Conservation (phyloP, 768 basidiomycete species). For the Mycena filopes region DNA sequence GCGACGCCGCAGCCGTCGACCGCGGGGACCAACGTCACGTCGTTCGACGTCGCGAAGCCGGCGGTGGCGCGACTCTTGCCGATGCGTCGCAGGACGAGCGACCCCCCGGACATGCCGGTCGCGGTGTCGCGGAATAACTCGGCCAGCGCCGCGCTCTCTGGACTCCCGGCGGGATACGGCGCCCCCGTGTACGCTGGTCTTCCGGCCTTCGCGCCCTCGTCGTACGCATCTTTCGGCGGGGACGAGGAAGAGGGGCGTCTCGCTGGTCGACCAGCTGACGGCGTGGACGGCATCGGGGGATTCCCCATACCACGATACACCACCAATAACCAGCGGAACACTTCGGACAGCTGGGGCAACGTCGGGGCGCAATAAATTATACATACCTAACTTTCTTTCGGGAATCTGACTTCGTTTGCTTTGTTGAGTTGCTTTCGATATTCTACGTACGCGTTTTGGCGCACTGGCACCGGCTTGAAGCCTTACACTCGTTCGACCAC, state of each 20-base stretch:
- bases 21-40: conserved; percentile 20
- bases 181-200: conserved; percentile 15
- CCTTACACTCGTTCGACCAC: too few species aligned
- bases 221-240: conserved; percentile 25
- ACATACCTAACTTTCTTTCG: too few species aligned
- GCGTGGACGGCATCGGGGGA: conserved; percentile 16
- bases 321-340: conserved; percentile 6
- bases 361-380: conserved; percentile 2
- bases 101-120: conserved; percentile 22
- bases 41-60: conserved; percentile 29
- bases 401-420: neutral
- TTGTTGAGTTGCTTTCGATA: neutral
- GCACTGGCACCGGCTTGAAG: too few species aligned
- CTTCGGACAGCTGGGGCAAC: conserved; percentile 26
- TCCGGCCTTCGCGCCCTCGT: neutral
- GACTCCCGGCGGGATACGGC: conserved; percentile 2
- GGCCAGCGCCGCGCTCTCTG: conserved; percentile 8
- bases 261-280: neutral
- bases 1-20: conserved; percentile 23
- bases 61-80: conserved; percentile 23
- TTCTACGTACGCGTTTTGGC: too few species aligned
- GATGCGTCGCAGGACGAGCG: conserved; percentile 9
- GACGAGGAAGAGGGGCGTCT: neutral
- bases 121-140: conserved; percentile 26
- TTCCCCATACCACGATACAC: conserved; percentile 8